Evolutionary conservation across 805 yeast genomes (phyloP).

Genomic region (Candida peoriensis): DNA sequence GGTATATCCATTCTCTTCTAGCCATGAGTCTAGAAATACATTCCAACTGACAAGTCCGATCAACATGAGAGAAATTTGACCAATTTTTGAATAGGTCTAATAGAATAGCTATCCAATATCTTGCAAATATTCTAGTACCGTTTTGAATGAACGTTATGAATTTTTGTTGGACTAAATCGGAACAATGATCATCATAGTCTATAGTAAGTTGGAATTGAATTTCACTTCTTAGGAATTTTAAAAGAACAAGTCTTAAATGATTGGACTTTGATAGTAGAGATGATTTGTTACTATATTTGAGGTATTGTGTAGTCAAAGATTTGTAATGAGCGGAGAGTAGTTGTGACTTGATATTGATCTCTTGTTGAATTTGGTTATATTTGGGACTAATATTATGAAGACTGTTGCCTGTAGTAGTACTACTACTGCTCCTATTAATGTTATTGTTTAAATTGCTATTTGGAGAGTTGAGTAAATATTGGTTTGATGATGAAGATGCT

Average conservation of each 20-base stretch:
- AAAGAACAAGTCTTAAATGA: constrained; percentile 10
- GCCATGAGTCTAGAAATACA: constrained; percentile 28
- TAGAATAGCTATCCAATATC: constrained; percentile 10
- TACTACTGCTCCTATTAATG: too few species aligned
- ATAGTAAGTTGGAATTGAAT: constrained; percentile 4
- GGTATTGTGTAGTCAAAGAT: neutral
- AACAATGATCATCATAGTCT: neutral
- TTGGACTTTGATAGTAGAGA: constrained; percentile 7
- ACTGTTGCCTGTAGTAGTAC: constrained; percentile 1
- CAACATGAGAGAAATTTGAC: constrained; percentile 8
- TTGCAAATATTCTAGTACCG: constrained; percentile 1
- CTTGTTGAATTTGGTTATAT: neutral
- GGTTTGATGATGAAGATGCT: neutral
- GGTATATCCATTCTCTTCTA: constrained; percentile 13
- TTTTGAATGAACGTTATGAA: neutral
- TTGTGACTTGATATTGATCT: constrained; percentile 1
- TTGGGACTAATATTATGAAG: neutral
- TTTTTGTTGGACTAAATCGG: neutral
- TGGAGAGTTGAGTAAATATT: too few species aligned
- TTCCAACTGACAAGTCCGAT: constrained; percentile 27
- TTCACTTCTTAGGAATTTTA: constrained; percentile 11
- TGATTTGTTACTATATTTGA: constrained; percentile 8
- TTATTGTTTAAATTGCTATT: too few species aligned
- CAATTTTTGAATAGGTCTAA: constrained; percentile 8
- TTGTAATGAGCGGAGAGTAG: neutral